These are phyloP conservation scores for Solanum chmielewskii DNA, from an alignment of 257 asterid genomes.

Conservation along the genomic window DNA sequence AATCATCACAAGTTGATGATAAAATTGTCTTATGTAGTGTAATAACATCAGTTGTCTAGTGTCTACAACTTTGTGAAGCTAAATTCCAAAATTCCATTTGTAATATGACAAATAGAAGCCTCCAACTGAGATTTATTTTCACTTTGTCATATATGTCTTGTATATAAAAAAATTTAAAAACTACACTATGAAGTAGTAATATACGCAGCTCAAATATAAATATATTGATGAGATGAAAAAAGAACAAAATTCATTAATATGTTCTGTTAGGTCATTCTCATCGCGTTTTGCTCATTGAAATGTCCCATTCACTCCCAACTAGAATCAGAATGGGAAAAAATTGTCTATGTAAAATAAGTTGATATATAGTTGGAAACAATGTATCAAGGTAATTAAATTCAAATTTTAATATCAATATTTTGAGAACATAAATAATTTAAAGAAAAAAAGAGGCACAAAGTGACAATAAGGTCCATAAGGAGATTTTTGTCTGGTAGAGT, in stretches of 20 bases:
- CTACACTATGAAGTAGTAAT: background rate
- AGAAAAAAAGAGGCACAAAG: background rate
- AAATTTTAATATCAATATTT: background rate
- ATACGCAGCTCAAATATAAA: background rate
- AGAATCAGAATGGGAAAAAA: background rate
- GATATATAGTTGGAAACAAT: background rate
- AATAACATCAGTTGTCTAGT: background rate
- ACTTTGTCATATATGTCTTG: background rate
- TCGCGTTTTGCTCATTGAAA: constrained; percentile 56
- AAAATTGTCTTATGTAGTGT: constrained; percentile 10
- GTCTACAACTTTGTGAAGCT: background rate
- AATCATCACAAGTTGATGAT: constrained; percentile 60
- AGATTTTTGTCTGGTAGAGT: background rate
- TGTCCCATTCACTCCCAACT: constrained; percentile 37
- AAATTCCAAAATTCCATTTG: constrained; percentile 1
- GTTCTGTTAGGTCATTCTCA: constrained; percentile 37
- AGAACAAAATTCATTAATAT: background rate
- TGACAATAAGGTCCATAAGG: constrained; percentile 10
- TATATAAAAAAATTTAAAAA: background rate
- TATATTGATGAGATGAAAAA: background rate
- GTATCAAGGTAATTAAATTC: background rate
- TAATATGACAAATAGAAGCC: constrained; percentile 22
- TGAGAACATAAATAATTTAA: background rate
- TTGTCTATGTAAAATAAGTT: background rate
- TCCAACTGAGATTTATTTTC: constrained; percentile 17